Base-by-base conservation (phyloP, 495 filamentous ascomycete genomes). In the Aspergillus funiculosus region DNA sequence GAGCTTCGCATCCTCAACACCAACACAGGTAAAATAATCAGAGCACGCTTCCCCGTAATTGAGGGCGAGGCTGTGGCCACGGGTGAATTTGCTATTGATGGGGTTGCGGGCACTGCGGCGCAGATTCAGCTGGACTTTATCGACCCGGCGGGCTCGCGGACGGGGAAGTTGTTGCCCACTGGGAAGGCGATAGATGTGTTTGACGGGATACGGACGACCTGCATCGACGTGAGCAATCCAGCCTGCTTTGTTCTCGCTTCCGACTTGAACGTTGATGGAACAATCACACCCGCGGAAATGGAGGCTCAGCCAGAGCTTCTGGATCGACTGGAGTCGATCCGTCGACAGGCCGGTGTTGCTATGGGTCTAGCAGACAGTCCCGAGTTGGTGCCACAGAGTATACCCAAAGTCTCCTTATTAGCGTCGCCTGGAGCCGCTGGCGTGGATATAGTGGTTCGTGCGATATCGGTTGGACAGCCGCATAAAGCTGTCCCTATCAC, bases 401-500 rank as follows among this genome's bases (percentile, higher is more conserved):
- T 85, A 3, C 83, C 83, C 0, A 87, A 86, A 66, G 78, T 89
- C 13, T 73, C 79, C 4, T 48, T 87, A 6, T 68, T 87, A 0
- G 78, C 78, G 17, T 42, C 59, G 3, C 64, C 74, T 10, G 28
- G 29, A 1, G 38, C 18, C 1, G 47, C 56, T 28, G 21, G 61
- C 8, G 56, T 64, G 4, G 69, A 80, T 54, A 52, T 82, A 11
- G 60, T 69, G 10, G 74, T 57, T 43, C 69, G 52, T 48, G 75
- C 48, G 17, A 71, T 63, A 10, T 73, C 71, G 0, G 71, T 74
- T 10, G 74, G 74, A 1, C 80, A 83, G 52, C 77, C 80, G 11
- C 82, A 86, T 57, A 77, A 75, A 48, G 81, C 82, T 0, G 72
- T 79, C 1, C 82, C 80, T 3, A 67, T 80, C 26, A 83, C 81